Base-by-base conservation (phyloP, 371 early-diverging fungal species). In the Choanephora cucurbitarum region DNA sequence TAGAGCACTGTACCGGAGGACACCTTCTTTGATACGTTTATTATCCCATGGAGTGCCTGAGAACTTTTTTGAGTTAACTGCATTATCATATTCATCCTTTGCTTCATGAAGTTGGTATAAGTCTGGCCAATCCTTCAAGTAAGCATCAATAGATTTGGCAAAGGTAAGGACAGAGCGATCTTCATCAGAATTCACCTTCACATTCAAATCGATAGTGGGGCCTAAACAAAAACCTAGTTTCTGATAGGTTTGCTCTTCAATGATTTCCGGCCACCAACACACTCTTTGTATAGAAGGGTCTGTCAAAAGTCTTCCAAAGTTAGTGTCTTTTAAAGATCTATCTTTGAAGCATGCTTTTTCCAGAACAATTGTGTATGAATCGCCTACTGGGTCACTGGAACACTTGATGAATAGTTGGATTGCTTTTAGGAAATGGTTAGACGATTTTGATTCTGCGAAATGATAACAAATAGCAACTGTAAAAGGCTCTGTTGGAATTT, bases 1-100 rank as follows among this genome's bases (percentile, higher is more conserved):
- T n/a, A 68, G 33, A 8, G 66, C 64, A 49, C 67, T 56, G 28
- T 61, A 70, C 1, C 21, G 28, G 1, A 70, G 14, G 0, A 52
- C 58, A 5, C 21, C 19, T n/a, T 42, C 49, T 0, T 62, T 52
- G 24, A 73, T 21, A 1, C 41, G 44, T 4, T 56, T 48, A 15
- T 49, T 32, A 42, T 72, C 73, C 71, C 70, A 76, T 11, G 50
- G 19, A 15, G 56, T 51, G n/a, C 58, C 51, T 0, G 61, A 62
- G 41, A 71, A 75, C 33, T 57, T 60, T 14, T 52, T 62, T 5
- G 39, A 18, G 28, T 33, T 23, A 0, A 39, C 7, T 4, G 15
- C 10, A n/a, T 4, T 39, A 2, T 57, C 57, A 45, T 48, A 44
- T 1, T 52, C 59, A 0, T 22, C 8, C 34, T 70, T 73, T 0